phyloP scores from a whole-genome alignment of 805 yeast species.

The Zygotorulaspora florentina region DNA sequence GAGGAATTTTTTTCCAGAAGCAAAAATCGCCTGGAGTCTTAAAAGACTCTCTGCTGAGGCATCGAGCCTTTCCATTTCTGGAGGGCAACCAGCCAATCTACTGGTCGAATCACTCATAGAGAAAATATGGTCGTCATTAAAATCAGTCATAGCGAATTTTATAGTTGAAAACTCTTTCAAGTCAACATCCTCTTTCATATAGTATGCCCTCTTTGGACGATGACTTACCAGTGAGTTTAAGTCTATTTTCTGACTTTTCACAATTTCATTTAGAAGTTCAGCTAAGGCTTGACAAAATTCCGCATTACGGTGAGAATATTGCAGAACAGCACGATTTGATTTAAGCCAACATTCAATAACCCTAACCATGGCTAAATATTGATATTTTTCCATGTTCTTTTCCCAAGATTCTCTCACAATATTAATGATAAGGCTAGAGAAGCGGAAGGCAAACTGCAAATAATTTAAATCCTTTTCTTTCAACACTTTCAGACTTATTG shows the following conservation, averaged over 20 bases:
- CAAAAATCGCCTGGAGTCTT: conserved; percentile 17
- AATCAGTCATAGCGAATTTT: conserved; percentile 53
- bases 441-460: conserved; percentile 42
- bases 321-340: conserved; percentile 43
- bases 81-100: conserved; percentile 19
- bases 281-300: conserved; percentile 34
- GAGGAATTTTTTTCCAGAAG: conserved; percentile 18
- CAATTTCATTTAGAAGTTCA: conserved; percentile 31
- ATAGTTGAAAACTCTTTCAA: conserved; percentile 58
- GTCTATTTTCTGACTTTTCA: conserved; percentile 11
- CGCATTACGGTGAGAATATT: conserved; percentile 33
- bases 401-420: conserved; percentile 32
- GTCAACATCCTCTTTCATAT: conserved; percentile 61
- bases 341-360: conserved; percentile 56
- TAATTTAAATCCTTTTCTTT: conserved; percentile 16
- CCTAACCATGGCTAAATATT: conserved; percentile 42
- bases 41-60: conserved; percentile 10
- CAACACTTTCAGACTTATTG: conserved; percentile 12
- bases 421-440: conserved; percentile 35
- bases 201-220: conserved; percentile 47
- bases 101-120: conserved; percentile 14
- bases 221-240: conserved; percentile 1
- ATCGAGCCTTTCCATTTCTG: conserved; percentile 9
- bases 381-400: conserved; percentile 15
- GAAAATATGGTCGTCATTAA: conserved; percentile 44